These are phyloP conservation scores for Pseudonitzschia delicatissima DNA, from an alignment of 108 stramenopile genomes.

Conservation along the genomic window DNA sequence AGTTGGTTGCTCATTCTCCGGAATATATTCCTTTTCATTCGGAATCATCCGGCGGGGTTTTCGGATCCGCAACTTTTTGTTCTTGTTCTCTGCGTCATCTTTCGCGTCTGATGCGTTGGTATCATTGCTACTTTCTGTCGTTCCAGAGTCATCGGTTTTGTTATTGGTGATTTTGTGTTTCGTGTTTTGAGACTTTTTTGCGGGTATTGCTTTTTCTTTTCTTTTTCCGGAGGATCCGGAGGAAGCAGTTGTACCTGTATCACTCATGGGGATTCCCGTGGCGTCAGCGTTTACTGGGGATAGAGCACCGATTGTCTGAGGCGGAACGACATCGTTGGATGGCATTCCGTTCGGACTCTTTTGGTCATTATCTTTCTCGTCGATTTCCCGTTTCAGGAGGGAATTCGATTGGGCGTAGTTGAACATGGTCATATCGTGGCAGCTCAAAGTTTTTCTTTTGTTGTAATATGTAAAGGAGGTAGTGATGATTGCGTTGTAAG, in stretches of 20 bases:
- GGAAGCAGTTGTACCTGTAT: neutral
- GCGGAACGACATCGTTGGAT: too few relatives aligned
- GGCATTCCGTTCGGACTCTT: too few relatives aligned
- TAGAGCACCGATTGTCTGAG: too few relatives aligned
- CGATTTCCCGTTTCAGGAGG: neutral
- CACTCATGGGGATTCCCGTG: neutral
- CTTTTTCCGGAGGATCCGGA: neutral
- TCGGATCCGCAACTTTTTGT: neutral
- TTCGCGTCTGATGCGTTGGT: neutral
- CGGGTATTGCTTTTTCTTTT: neutral
- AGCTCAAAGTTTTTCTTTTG: too few relatives aligned
- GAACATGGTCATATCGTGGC: neutral
- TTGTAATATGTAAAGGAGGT: too few relatives aligned
- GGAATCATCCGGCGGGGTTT: conserved; percentile 13
- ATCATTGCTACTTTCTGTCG: neutral
- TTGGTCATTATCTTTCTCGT: too few relatives aligned
- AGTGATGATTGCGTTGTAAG: too few relatives aligned
- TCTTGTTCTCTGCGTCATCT: neutral
- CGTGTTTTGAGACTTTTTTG: neutral
- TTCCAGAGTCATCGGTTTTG: neutral
- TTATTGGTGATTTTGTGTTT: conserved; percentile 10
- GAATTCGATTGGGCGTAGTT: neutral
- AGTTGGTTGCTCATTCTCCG: conserved; percentile 13
- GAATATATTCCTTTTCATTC: conserved; percentile 9
- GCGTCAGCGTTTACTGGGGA: neutral